Conservation (phyloP, 805 yeast species). For the Cyberlindnera xylosilytica region DNA sequence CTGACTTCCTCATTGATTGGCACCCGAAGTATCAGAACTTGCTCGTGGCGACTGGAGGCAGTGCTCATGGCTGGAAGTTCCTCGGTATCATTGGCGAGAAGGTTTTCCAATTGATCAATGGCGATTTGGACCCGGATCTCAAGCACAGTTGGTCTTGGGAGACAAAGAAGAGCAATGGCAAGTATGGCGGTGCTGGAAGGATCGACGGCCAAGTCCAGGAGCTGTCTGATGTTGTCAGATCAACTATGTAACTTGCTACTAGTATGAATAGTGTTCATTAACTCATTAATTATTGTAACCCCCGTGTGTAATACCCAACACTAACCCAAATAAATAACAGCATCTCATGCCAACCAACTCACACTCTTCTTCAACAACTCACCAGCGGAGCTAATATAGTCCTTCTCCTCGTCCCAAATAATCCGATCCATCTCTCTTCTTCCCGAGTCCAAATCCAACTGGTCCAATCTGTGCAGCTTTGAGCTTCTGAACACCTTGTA, state of each 20-base stretch:
- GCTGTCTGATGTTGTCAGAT: neutral
- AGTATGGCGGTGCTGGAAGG: neutral
- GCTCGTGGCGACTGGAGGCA: slow-evolving; percentile 31
- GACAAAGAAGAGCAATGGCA: slow-evolving; percentile 1
- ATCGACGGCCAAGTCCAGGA: neutral
- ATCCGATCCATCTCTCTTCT: slow-evolving; percentile 78
- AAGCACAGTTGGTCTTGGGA: slow-evolving; percentile 10
- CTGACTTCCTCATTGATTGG: slow-evolving; percentile 27
- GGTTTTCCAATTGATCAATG: slow-evolving; percentile 7
- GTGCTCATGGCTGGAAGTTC: slow-evolving; percentile 32
- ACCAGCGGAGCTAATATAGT: slow-evolving; percentile 31
- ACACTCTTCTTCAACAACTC: slow-evolving; percentile 28
- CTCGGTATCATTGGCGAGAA: slow-evolving; percentile 28
- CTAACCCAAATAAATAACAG: neutral
- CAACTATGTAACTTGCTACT: too few relatives aligned
- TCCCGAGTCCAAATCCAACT: slow-evolving; percentile 79
- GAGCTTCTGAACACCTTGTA: slow-evolving; percentile 62
- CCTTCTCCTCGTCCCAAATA: slow-evolving; percentile 74
- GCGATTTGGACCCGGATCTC: slow-evolving; percentile 6
- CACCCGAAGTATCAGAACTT: slow-evolving; percentile 26
- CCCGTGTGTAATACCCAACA: neutral
- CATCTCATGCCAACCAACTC: slow-evolving; percentile 32
- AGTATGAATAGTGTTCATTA: too few relatives aligned
- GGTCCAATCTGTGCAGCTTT: slow-evolving; percentile 63
- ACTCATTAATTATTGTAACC: too few relatives aligned